Evolutionary conservation across 768 basidiomycete genomes (phyloP), one percentile per base, ranked within the genome.

Genomic region (Xerocomus potaroensis): DNA sequence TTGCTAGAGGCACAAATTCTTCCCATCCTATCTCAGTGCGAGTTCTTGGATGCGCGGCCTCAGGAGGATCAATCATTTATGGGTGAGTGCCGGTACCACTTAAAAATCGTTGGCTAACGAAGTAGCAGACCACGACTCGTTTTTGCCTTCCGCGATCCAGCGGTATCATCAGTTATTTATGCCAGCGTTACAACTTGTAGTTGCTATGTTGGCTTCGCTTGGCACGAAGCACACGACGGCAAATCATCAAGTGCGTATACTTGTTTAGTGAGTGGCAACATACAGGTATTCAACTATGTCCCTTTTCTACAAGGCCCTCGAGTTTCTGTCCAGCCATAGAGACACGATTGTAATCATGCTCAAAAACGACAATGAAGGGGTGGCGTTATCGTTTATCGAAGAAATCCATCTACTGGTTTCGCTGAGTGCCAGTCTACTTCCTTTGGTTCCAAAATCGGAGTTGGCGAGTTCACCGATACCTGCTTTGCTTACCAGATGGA

Each of bases 161-260:
- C 81, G 95, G 29, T 93, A 96, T 62, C 92, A 96, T 57, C 93
- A 96, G 58, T 66, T 96, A 1, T 76, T 96, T 56, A 79, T 92
- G 69, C 93, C 91, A 0, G 83, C 86, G 5, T 63, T 97, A 33
- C 92, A 96, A 63, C 74, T 96, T 16, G 75, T 89, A 11, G 77
- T 83, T 45, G 84, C 81, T 8, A 78, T 91, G 45, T 68, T 95
- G 24, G 80, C 90, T 3, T 86, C 84, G n/a, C 65, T 92, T 9
- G 87, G 89, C 10, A 69, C 72, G 16, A 78, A 79, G 41, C 87
- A 90, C 51, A 63, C 76, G 3, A 81, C 81, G 0, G 84, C 81
- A 0, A 72, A 79, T 2, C 79, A 83, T 38, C 90, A 91, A 71
- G 89, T 83, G 53, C 30, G 70, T 57, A 1, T 3, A 21, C 23